Percentiles rank a stretch among this genome's conserved stretches.
Evolutionary conservation across 2,329 filamentous ascomycete genomes (phyloP).

Genomic region (Trichoderma cornu-damae): DNA sequence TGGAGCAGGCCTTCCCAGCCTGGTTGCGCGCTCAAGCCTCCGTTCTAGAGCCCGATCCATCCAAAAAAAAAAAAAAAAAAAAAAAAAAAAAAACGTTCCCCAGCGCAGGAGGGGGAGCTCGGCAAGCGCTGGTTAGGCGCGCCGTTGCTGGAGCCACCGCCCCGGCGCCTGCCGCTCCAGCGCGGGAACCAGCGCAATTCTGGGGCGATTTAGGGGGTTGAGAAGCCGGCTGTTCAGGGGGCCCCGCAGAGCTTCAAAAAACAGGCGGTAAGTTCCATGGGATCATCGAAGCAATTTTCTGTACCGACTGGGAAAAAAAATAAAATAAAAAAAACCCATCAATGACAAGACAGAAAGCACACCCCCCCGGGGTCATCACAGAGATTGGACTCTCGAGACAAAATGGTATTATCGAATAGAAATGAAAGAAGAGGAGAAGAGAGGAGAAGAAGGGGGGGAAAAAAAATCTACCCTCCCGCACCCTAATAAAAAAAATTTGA

Average conservation of each 20-base stretch:
- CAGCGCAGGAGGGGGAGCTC: not conserved
- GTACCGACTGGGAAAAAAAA: not conserved
- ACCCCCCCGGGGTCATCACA: not conserved
- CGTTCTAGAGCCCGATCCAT: not conserved
- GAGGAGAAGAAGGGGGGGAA: not conserved
- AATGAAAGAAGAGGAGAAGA: not conserved
- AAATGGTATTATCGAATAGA: not conserved
- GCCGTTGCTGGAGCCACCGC: slow-evolving; percentile 7
- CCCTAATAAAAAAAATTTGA: too few relatives aligned
- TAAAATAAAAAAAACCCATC: too few relatives aligned
- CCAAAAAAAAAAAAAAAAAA: not conserved
- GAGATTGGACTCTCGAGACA: not conserved
- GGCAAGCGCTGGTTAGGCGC: not conserved
- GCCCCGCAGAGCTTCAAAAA: slow-evolving; percentile 2
- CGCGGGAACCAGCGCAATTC: slow-evolving; percentile 7
- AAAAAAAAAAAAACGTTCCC: too few relatives aligned
- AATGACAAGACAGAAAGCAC: too few relatives aligned
- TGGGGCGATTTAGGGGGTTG: slow-evolving; percentile 9
- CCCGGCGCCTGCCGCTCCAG: slow-evolving; percentile 10
- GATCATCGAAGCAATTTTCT: not conserved
- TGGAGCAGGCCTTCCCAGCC: slow-evolving; percentile 4
- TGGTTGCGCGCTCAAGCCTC: slow-evolving; percentile 15
- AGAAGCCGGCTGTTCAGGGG: slow-evolving; percentile 6
- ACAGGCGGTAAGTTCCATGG: slow-evolving; percentile 9
- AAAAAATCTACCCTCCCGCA: too few relatives aligned